Conservation (phyloP, 2,329 filamentous ascomycete species). For the Pseudogymnoascus sp. region DNA sequence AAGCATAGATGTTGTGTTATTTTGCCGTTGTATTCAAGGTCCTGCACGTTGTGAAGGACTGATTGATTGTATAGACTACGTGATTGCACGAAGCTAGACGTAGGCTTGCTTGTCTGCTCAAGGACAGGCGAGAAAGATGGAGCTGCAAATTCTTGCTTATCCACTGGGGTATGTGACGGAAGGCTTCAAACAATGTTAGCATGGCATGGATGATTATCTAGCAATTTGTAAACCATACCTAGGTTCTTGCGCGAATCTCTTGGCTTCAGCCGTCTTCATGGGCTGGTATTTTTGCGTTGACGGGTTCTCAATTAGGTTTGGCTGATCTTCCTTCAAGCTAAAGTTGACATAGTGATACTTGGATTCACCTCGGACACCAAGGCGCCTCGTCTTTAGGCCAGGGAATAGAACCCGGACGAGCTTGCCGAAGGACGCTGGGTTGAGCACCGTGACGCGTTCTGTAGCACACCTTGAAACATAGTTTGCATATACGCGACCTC, state of each 20-base stretch:
- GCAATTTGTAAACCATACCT: conserved; percentile 36
- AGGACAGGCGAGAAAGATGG: conserved; percentile 16
- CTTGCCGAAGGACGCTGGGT: conserved; percentile 96
- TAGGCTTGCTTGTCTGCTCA: not conserved
- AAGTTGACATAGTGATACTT: conserved; percentile 93
- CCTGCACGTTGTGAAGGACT: conserved; percentile 48
- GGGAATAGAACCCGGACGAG: conserved; percentile 94
- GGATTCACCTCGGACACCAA: conserved; percentile 91
- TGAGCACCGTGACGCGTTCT: conserved; percentile 88
- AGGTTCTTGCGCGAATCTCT: conserved; percentile 42
- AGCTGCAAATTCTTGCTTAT: conserved; percentile 13
- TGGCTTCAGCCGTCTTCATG: conserved; percentile 42
- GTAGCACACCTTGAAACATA: conserved; percentile 90
- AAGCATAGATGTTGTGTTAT: conserved; percentile 55
- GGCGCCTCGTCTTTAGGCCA: conserved; percentile 81
- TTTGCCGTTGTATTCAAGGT: conserved; percentile 53
- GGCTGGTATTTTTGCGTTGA: conserved; percentile 40
- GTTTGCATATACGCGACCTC: conserved; percentile 89
- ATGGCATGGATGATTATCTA: not conserved
- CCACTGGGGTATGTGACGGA: not conserved
- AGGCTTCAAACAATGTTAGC: conserved; percentile 18
- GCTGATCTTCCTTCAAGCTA: conserved; percentile 47
- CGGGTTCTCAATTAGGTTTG: conserved; percentile 22
- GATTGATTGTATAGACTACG: conserved; percentile 56
- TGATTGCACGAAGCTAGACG: conserved; percentile 28